Evolutionary conservation across 768 basidiomycete species (phyloP), one percentile per base, ranked within the genome.

Genomic region (Gymnopilus junonius): DNA sequence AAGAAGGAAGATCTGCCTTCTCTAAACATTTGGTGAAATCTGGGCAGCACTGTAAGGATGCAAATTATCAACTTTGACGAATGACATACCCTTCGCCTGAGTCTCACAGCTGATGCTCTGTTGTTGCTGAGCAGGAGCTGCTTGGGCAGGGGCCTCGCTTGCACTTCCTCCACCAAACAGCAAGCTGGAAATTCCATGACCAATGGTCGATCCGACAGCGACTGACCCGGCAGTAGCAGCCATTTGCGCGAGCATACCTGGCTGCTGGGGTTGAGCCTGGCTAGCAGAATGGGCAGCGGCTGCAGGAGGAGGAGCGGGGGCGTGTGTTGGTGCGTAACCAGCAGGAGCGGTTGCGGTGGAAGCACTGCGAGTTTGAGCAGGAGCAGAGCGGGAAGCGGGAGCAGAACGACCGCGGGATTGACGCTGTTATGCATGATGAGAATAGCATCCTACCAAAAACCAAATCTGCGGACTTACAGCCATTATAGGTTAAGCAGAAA

Each of bases 141-240:
- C 81, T 23, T 80, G 82, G 42, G 85, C 82, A 8, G 83, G 74
- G 14, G 84, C 69, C 20, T 55, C 35, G 15, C 37, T 39, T 17
- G 54, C 54, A 51, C 63, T 43, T 59, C 83, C 79, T 61, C 92
- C 88, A 50, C 94, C 95, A 69, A 95, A 97, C 63, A 96, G 86
- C 93, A 95, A 94, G 75, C 76, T 85, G 42, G 92, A 94, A 66
- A 97, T 72, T n/a, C 94, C 94, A 73, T 97, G 94, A 46, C 94
- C 94, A 65, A 97, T 86, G 59, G 88, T 89, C 8, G 92, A 94
- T 25, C 94, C 95, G 53, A 93, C 80, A 5, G 94, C 95, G 54
- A 96, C 94, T 61, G 92, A 92, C 64, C 94, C 94, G 27, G 94
- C 94, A 6, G 94, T 94, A 5, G 92, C 91, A 58, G 93, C 93